These are phyloP conservation scores for Telfairia occidentalis DNA, from an alignment of 331 rosid genomes.

Conservation along the genomic window DNA sequence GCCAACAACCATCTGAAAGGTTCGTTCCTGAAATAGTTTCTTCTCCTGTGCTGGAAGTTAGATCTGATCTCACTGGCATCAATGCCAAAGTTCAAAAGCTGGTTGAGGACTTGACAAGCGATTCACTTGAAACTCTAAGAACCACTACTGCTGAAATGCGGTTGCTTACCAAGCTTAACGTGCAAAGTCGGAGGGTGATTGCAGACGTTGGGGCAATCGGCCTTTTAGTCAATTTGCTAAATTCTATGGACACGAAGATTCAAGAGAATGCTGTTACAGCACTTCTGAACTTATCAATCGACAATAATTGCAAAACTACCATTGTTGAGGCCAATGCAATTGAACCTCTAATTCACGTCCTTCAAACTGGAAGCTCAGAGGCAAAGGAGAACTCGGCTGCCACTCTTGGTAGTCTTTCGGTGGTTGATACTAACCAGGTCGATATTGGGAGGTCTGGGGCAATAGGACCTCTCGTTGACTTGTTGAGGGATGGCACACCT, in stretches of 20 bases:
- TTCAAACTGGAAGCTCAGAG: slow-evolving; percentile 77
- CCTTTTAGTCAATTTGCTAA: slow-evolving; percentile 66
- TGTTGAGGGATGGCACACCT: slow-evolving; percentile 83
- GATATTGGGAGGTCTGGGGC: slow-evolving; percentile 92
- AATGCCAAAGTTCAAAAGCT: slow-evolving; percentile 58
- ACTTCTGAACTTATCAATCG: slow-evolving; percentile 85
- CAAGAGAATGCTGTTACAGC: slow-evolving; percentile 98
- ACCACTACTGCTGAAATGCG: slow-evolving; percentile 68
- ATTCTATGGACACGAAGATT: slow-evolving; percentile 40
- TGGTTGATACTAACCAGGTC: slow-evolving; percentile 77
- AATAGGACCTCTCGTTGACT: slow-evolving; percentile 73
- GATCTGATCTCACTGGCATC: slow-evolving; percentile 62
- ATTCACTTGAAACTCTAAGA: slow-evolving; percentile 55
- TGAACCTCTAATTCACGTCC: slow-evolving; percentile 74
- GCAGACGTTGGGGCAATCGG: slow-evolving; percentile 72
- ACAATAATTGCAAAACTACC: slow-evolving; percentile 69
- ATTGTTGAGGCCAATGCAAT: slow-evolving; percentile 79
- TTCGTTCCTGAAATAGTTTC: not conserved
- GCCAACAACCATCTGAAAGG: not conserved
- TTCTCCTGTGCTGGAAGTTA: slow-evolving; percentile 32
- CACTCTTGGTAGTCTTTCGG: slow-evolving; percentile 88
- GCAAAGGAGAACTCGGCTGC: slow-evolving; percentile 98
- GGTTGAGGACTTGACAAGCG: slow-evolving; percentile 56
- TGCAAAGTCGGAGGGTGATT: slow-evolving; percentile 83
- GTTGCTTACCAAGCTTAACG: slow-evolving; percentile 72